phyloP scores from a whole-genome alignment of 768 basidiomycete species.

The Collybia sordida region DNA sequence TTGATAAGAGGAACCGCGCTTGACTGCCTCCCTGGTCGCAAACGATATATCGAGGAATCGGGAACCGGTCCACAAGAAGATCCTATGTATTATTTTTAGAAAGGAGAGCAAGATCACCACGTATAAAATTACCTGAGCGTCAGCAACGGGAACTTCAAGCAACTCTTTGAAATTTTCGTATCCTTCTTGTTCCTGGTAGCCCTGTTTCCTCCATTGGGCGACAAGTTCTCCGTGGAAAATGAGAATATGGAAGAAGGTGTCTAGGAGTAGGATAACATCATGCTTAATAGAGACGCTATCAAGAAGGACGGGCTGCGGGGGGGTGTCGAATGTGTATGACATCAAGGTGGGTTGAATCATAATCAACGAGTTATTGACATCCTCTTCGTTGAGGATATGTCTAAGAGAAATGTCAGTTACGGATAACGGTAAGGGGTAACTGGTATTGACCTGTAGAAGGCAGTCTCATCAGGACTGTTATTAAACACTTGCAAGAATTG shows the following conservation, averaged over 20 bases:
- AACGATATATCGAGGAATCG: conserved; percentile 96
- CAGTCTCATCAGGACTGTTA: conserved; percentile 99
- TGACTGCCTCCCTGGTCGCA: conserved; percentile 98
- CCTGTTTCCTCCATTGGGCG: conserved; percentile 97
- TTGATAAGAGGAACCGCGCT: conserved; percentile 95
- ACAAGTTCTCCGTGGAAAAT: conserved; percentile 99
- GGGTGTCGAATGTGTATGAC: conserved; percentile 94
- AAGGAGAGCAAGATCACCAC: background rate
- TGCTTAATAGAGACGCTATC: conserved; percentile 98
- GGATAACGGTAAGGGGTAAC: conserved; percentile 7
- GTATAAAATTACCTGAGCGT: conserved; percentile 71
- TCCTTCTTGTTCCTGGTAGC: conserved; percentile 98
- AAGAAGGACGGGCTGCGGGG: conserved; percentile 90
- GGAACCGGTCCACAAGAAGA: conserved; percentile 91
- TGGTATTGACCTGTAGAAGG: conserved; percentile 84
- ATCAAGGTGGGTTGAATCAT: conserved; percentile 99
- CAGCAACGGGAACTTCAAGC: conserved; percentile 79
- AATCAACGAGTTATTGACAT: conserved; percentile 98
- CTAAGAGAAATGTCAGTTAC: conserved; percentile 37
- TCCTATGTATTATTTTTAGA: conserved; percentile 51
- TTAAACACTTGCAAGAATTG: conserved; percentile 99
- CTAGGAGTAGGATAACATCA: conserved; percentile 93
- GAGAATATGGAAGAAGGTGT: conserved; percentile 99
- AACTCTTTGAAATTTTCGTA: conserved; percentile 99
- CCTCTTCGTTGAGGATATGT: conserved; percentile 93